Base-by-base conservation (phyloP, 805 yeast species). In the Suhomyces kilbournensis region DNA sequence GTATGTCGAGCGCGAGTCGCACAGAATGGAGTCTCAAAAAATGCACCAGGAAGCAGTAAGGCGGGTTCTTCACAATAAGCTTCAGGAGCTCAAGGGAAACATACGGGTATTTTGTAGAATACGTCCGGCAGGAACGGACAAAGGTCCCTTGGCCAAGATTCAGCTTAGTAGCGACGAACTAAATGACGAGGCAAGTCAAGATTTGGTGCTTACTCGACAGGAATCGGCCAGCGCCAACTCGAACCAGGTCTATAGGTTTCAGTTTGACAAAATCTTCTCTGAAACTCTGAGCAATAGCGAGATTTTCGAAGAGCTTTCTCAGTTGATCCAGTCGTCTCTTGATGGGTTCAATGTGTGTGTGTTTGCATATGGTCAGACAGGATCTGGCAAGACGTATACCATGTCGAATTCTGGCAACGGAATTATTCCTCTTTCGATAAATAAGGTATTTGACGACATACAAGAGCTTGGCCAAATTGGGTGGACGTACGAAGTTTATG, bases 321-420 rank as follows among this genome's bases (percentile, higher is more conserved):
- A 91, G 66, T 69, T 93, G 20, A 84, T 93, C 1, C 97, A 90
- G 66, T 72, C 77, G 1, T 57, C 96, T 0, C 67, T 92, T 12
- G 96, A 93, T 68, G 99, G 99, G 0, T 84, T 77, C 62, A 90
- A 90, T 60, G 97, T 91, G 2, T 91, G 97, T 67, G 89, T 94
- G 1, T 91, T 91, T 69, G 97, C 97, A 4, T 93, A 94, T 66
- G 99, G 99, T 1, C 99, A 93, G 68, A 94, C 99, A 0, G 69
- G 90, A 80, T 72, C 97, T 0, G 99, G 99, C 3, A 93, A 93
- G 65, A 93, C 98, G 0, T 85, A 71, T 66, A 94, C 99, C 0
- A 94, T 93, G 98, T 80, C 91, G 1, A 71, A 72, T 52, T 71
- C 80, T 0, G 61, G 68, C 1, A 86, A 86, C 61, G 98, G 99